These are phyloP conservation scores for Blastobotrys proliferans DNA, from an alignment of 1,139 yeast species.

Conservation along the genomic window DNA sequence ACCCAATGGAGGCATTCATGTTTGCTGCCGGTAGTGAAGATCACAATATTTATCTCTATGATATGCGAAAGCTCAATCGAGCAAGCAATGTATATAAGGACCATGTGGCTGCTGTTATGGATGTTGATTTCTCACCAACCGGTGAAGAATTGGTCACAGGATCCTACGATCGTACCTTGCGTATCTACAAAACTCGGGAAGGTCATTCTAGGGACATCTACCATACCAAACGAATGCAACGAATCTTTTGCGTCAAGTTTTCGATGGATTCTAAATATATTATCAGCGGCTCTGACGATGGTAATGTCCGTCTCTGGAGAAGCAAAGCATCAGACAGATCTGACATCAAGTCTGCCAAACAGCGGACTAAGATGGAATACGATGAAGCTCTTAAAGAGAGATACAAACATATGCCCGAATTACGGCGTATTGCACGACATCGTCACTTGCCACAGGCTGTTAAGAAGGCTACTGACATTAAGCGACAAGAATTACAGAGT, in stretches of 20 bases:
- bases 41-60: conserved; percentile 92
- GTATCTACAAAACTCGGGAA: conserved; percentile 68
- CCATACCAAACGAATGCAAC: conserved; percentile 97
- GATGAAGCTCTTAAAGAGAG: conserved; percentile 88
- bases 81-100: conserved; percentile 86
- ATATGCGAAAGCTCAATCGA: conserved; percentile 83
- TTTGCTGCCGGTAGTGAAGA: conserved; percentile 94
- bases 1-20: conserved; percentile 95
- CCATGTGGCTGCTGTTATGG: conserved; percentile 95
- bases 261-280: conserved; percentile 87
- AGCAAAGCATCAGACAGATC: conserved; percentile 80
- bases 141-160: conserved; percentile 96
- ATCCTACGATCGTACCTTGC: conserved; percentile 86
- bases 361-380: conserved; percentile 81
- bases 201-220: conserved; percentile 95
- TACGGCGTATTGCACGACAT: conserved; percentile 82
- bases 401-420: conserved; percentile 95
- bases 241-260: conserved; percentile 76
- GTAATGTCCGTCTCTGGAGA: conserved; percentile 93
- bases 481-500: conserved; percentile 65
- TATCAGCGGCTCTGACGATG: conserved; percentile 91
- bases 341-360: conserved; percentile 72
- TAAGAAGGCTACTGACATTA: conserved; percentile 85
- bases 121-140: conserved; percentile 91
- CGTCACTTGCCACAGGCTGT: conserved; percentile 84